Percentiles rank a stretch among this genome's conserved stretches.
Conservation (phyloP, 257 asterid genomes). For the Coffea canephora region DNA sequence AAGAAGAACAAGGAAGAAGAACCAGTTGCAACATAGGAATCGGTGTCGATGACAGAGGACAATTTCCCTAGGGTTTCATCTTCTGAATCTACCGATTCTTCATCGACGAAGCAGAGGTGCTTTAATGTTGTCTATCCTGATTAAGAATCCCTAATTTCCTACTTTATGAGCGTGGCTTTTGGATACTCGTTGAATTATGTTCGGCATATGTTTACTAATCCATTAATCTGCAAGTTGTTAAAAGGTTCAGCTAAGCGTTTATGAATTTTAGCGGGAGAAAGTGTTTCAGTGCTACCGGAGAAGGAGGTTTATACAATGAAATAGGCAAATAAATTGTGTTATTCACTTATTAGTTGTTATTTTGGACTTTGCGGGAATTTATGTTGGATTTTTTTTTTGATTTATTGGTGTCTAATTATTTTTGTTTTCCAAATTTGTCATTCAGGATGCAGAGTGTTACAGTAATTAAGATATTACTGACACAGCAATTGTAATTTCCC, state of each 20-base stretch:
- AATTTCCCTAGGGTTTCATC: constrained; percentile 66
- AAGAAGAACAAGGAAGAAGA: background rate
- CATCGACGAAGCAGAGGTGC: constrained; percentile 76
- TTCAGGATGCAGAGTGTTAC: background rate
- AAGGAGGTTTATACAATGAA: background rate
- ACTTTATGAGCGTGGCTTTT: background rate
- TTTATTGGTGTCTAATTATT: background rate
- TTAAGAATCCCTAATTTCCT: background rate
- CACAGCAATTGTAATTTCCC: background rate
- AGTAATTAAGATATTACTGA: background rate
- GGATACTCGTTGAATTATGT: background rate
- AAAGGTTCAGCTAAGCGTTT: background rate
- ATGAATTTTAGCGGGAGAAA: background rate
- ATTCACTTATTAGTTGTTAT: background rate
- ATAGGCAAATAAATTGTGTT: background rate
- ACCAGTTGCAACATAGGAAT: background rate
- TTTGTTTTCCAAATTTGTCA: background rate
- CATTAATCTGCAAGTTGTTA: background rate
- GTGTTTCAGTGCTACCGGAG: background rate
- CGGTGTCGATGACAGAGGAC: constrained; percentile 58
- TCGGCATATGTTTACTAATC: background rate
- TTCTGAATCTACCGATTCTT: constrained; percentile 52
- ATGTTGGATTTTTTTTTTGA: background rate
- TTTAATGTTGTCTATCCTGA: background rate
- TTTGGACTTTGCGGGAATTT: background rate